phyloP scores from a whole-genome alignment of 768 basidiomycete genomes.

The Mycena kentingensis region DNA sequence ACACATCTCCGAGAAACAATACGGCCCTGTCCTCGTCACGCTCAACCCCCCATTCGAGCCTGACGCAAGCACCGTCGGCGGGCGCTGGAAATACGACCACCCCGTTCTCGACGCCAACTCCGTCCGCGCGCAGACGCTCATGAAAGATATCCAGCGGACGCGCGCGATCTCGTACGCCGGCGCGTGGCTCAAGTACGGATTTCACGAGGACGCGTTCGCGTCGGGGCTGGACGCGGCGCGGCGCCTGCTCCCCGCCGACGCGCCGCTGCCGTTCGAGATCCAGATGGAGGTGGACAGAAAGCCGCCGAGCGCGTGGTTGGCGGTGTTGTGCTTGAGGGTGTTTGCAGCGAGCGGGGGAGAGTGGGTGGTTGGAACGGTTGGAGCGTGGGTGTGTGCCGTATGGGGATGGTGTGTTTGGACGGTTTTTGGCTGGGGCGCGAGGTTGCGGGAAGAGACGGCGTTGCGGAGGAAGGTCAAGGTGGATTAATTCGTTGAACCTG shows the following conservation, averaged over 20 bases:
- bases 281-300: constrained; percentile 14
- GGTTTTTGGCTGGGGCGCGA: constrained; percentile 8
- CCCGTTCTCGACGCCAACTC: constrained; percentile 63
- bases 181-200: constrained; percentile 76
- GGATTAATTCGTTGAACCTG: too few relatives aligned
- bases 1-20: constrained; percentile 53
- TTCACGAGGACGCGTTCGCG: constrained; percentile 80
- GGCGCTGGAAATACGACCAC: constrained; percentile 66
- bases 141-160: constrained; percentile 61
- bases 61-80: constrained; percentile 43
- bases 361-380: constrained; percentile 4
- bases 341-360: constrained; percentile 10
- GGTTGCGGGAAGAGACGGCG: background rate
- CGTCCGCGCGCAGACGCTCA: constrained; percentile 52
- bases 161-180: constrained; percentile 67
- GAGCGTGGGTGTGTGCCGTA: constrained; percentile 2
- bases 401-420: constrained; percentile 12
- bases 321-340: constrained; percentile 10
- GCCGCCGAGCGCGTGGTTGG: constrained; percentile 14
- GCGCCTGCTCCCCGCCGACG: constrained; percentile 1
- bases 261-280: constrained; percentile 12
- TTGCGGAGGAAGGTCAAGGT: background rate
- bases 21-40: constrained; percentile 70
- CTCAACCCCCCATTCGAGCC: constrained; percentile 73
- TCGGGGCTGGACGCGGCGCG: constrained; percentile 43